Evolutionary conservation across 768 basidiomycete genomes (phyloP), one percentile per base, ranked within the genome.

Genomic region (Leccinum disarticulatum): DNA sequence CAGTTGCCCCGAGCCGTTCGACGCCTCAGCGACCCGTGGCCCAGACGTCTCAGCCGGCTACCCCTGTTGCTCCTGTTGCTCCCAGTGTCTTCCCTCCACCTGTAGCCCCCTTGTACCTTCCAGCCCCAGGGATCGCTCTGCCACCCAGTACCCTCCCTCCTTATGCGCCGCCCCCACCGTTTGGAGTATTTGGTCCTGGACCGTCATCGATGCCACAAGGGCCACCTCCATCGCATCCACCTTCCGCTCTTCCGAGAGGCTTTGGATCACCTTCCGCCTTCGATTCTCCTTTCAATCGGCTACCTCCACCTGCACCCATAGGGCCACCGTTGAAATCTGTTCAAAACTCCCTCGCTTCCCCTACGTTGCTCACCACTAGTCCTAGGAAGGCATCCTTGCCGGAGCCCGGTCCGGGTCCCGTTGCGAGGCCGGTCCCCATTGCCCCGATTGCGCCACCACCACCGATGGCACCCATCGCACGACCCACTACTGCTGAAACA

Each of bases 401-500:
- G 50, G 74, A 74, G 48, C 66, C 77, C 7, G 81, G 80, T 50
- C 85, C 82, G 27, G 86, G 88, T 22, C 86, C 84, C 13, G 86
- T 87, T 61, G 81, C 80, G 19, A 80, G 85, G 27, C 86, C 73
- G 0, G 30, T 74, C 10, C 1, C 65, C 28, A 73, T 66, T 17
- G 52, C 56, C 50, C 68, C 62, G 48, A 72, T 65, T 51, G 72
- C 54, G 9, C 76, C 87, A 6, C 79, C 82, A 33, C 83, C 85
- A 15, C 88, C 89, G 4, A 88, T 88, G 1, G 79, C 78, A 5
- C 89, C 90, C 11, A 90, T 92, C 53, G 89, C 88, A 6, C 76
- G 64, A 58, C 75, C 63, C 60, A 68, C 61, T 56, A 70, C 70
- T 57, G 80, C 76, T n/a, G 74, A 78, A 15, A 63, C 76, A 2